These are phyloP conservation scores for Wickerhamomyces sp. DNA, from an alignment of 1,139 yeast genomes.

Conservation along the genomic window DNA sequence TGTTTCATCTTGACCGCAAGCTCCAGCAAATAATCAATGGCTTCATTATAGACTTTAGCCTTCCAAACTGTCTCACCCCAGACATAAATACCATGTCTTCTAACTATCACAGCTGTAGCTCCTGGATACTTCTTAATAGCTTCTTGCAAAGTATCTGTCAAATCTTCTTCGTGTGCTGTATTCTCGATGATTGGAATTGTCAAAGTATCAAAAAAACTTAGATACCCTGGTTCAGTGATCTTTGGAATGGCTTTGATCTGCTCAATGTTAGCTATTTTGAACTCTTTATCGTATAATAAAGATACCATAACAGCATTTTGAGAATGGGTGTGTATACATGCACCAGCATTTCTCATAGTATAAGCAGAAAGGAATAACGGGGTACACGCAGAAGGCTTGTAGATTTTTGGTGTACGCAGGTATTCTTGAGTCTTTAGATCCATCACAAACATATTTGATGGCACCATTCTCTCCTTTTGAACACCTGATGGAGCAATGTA, in stretches of 20 bases:
- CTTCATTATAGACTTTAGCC: constrained; percentile 90
- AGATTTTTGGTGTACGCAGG: constrained; percentile 55
- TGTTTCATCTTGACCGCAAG: constrained; percentile 77
- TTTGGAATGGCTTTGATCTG: constrained; percentile 89
- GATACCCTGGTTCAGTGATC: constrained; percentile 45
- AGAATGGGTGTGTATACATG: constrained; percentile 94
- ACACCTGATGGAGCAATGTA: constrained; percentile 94
- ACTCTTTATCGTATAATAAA: constrained; percentile 63
- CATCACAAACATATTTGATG: constrained; percentile 79
- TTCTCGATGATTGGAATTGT: constrained; percentile 89
- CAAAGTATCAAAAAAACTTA: constrained; percentile 70
- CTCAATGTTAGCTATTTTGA: constrained; percentile 76
- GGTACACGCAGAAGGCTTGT: constrained; percentile 90
- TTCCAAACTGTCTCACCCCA: constrained; percentile 95
- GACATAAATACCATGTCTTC: constrained; percentile 91
- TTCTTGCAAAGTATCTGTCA: constrained; percentile 60
- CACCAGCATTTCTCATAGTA: constrained; percentile 70
- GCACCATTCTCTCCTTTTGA: constrained; percentile 83
- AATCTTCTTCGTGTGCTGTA: constrained; percentile 82
- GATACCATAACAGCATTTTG: constrained; percentile 83
- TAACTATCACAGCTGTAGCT: constrained; percentile 80
- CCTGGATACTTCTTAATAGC: constrained; percentile 69
- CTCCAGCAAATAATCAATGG: constrained; percentile 84
- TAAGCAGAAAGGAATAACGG: constrained; percentile 82
- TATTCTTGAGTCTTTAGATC: constrained; percentile 51